Evolutionary conservation across 805 yeast species (phyloP).

Genomic region (Wickerhamiella sergipiensis): DNA sequence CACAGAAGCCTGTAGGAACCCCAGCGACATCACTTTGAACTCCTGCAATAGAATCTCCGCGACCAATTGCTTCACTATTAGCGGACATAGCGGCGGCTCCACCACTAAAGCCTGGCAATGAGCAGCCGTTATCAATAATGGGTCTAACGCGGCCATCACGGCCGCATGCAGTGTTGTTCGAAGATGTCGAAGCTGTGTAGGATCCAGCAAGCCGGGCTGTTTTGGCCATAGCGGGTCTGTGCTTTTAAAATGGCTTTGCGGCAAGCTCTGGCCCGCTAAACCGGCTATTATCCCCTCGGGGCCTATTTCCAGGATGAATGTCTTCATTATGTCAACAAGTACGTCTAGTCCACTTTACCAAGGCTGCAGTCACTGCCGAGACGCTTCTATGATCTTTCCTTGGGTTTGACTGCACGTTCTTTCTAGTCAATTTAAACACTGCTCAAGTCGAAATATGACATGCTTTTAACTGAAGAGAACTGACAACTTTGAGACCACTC

Average conservation of each 20-base stretch:
- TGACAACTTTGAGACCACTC: no score
- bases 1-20: conserved; percentile 15
- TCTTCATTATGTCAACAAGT: conserved; percentile 6
- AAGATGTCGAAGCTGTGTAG: neutral
- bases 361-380: no score
- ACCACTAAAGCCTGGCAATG: conserved; percentile 10
- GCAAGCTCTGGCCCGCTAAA: conserved; percentile 6
- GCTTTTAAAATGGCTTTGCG: conserved; percentile 1
- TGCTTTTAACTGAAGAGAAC: no score
- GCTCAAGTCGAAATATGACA: no score
- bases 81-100: conserved; percentile 16
- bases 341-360: no score
- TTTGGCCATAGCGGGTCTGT: conserved; percentile 1
- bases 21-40: conserved; percentile 11
- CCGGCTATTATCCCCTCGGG: conserved; percentile 9
- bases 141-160: conserved; percentile 5
- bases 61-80: conserved; percentile 7
- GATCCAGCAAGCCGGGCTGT: neutral
- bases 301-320: conserved; percentile 8
- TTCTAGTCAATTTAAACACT: no score
- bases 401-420: no score
- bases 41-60: conserved; percentile 11
- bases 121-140: conserved; percentile 9
- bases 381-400: no score
- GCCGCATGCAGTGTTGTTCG: conserved; percentile 5